Evolutionary conservation across 1,139 yeast species (phyloP).

Genomic region (Zygoascus meyerae): DNA sequence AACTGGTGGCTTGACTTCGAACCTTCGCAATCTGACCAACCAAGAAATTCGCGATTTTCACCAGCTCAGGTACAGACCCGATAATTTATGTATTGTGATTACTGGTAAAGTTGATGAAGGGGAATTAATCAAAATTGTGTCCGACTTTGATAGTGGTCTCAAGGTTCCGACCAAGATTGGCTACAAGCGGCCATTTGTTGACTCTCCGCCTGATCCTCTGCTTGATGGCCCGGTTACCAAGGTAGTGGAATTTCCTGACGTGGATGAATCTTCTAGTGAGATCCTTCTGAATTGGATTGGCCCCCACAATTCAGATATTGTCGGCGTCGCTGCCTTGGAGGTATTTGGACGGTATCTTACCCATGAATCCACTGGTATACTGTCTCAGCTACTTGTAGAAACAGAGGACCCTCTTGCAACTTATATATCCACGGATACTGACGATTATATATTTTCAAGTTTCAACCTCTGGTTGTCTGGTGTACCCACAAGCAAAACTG

Average conservation of each 20-base stretch:
- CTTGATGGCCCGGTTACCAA: constrained; percentile 38
- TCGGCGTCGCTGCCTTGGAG: constrained; percentile 62
- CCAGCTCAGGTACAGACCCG: constrained; percentile 65
- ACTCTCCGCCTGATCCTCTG: constrained; percentile 48
- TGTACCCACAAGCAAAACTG: constrained; percentile 64
- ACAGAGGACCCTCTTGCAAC: constrained; percentile 79
- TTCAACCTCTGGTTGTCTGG: constrained; percentile 59
- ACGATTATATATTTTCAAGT: constrained; percentile 52
- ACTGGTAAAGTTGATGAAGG: constrained; percentile 77
- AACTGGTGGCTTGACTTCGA: constrained; percentile 85
- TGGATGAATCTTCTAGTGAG: constrained; percentile 82
- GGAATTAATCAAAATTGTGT: constrained; percentile 59
- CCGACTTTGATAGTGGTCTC: constrained; percentile 56
- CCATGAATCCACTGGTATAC: constrained; percentile 52
- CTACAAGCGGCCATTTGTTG: constrained; percentile 68
- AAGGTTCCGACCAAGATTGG: constrained; percentile 39
- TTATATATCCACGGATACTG: constrained; percentile 61
- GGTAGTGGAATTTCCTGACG: constrained; percentile 76
- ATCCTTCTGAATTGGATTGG: constrained; percentile 77
- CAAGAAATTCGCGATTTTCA: constrained; percentile 76
- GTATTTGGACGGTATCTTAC: constrained; percentile 72
- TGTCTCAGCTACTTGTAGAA: constrained; percentile 69
- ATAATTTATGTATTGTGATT: constrained; percentile 74
- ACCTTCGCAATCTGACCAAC: constrained; percentile 65
- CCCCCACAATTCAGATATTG: constrained; percentile 51